Percentiles rank a stretch among this genome's conserved stretches.
Evolutionary conservation across 1,284 basidiomycete species (phyloP).

Genomic region (Trichosporon sp.): DNA sequence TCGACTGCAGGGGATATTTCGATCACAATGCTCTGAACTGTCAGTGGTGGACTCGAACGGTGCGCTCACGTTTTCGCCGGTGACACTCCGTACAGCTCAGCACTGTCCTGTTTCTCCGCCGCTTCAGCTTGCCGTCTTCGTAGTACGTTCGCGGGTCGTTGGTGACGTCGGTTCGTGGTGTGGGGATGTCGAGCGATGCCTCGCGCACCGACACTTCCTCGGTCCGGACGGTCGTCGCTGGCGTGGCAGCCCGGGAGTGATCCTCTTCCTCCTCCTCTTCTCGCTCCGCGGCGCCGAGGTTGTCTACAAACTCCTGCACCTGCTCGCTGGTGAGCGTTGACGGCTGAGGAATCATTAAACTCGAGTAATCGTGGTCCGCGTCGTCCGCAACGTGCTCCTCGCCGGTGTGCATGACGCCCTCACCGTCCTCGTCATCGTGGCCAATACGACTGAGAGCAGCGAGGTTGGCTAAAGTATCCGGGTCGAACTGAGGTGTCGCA

Average conservation of each 20-base stretch:
- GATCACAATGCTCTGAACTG: constrained; percentile 42
- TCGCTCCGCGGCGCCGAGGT: constrained; percentile 13
- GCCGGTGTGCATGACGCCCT: constrained; percentile 19
- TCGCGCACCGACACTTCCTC: not conserved
- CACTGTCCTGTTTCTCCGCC: constrained; percentile 40
- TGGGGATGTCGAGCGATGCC: not conserved
- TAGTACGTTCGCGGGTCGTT: constrained; percentile 16
- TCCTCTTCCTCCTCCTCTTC: constrained; percentile 11
- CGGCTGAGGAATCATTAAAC: constrained; percentile 12
- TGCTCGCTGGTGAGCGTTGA: constrained; percentile 28
- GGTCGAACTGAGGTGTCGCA: constrained; percentile 26
- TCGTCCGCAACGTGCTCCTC: constrained; percentile 5
- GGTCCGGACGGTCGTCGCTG: not conserved
- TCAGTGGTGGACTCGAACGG: constrained; percentile 5
- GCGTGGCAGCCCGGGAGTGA: not conserved
- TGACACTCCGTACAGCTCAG: constrained; percentile 47
- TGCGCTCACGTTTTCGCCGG: constrained; percentile 33
- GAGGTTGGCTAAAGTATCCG: constrained; percentile 40
- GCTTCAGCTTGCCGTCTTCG: constrained; percentile 31
- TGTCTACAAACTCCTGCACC: constrained; percentile 33
- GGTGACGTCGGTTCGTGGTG: not conserved
- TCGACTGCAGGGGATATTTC: constrained; percentile 45
- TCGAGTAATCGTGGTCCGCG: constrained; percentile 14
- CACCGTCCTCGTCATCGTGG: constrained; percentile 5
- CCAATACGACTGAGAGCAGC: constrained; percentile 36